Evolutionary conservation across 2,329 filamentous ascomycete genomes (phyloP), one percentile per base, ranked within the genome.

Genomic region (Ampelomyces quisqualis): DNA sequence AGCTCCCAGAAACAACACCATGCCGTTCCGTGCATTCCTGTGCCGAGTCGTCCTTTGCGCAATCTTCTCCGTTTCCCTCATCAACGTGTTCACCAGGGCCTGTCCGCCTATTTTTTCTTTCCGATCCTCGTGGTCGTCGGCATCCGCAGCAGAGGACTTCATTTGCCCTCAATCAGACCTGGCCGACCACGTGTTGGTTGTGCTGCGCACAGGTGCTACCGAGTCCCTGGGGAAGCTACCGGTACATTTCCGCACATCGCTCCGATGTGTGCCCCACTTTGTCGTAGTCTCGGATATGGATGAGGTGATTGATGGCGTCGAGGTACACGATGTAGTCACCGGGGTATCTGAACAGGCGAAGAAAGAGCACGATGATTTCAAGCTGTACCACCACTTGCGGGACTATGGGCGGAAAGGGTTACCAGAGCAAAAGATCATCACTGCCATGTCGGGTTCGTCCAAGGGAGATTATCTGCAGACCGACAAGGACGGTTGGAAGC

Each of bases 201-300:
- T 81, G n/a, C 68, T 83, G 48, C 77, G 79, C 47, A 82, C 80
- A 2, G 80, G 80, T 28, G 78, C 79, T 11, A 81, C 78, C 11
- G 79, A 82, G 60, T 73, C 77, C 13, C 70, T 70, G 31, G 73
- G 77, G 34, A 81, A 81, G 56, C 68, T 82, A 8, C 79, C 79
- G 2, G 68, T 76, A 10, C 79, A 82, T 60, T 74, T 81, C 51
- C 62, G 71, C 41, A 81, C 79, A 0, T 80, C 77, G 1, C 66
- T 82, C 27, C 70, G 71, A 56, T 82, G 79, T 60, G 71, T 79
- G 43, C 75, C 76, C 28, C 62, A 81, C 60, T 77, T 74, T 43
- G 68, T 76, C 23, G 71, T 84, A 42, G 78, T 79, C 58, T 82
- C 79, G 28, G 80, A 83, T 56, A 74, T 77, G 45, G 76, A 77